Percentiles rank a stretch among this genome's conserved stretches.
These are phyloP conservation scores for Nemania diffusa DNA, from an alignment of 2,329 filamentous ascomycete species.

Conservation along the genomic window DNA sequence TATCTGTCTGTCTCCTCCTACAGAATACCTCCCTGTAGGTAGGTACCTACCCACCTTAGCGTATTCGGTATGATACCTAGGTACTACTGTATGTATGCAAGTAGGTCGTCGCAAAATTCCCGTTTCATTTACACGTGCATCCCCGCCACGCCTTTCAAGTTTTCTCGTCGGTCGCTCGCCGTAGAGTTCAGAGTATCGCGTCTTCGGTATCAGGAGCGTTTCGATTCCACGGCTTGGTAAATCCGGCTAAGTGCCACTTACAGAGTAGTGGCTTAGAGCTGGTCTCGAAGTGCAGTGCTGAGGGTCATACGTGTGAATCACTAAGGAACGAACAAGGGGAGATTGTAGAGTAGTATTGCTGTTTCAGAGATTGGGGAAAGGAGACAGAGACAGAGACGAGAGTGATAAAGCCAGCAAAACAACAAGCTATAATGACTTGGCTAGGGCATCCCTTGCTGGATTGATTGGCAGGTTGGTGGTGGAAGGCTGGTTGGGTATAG, in stretches of 20 bases:
- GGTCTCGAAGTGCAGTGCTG: neutral
- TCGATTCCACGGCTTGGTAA: slow-evolving; percentile 30
- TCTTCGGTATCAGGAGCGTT: slow-evolving; percentile 26
- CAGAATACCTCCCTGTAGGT: too few species aligned
- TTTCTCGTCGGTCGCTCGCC: neutral
- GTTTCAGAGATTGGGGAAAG: slow-evolving; percentile 22
- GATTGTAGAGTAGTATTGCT: slow-evolving; percentile 6
- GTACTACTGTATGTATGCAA: slow-evolving; percentile 10
- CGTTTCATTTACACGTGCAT: slow-evolving; percentile 25
- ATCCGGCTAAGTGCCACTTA: slow-evolving; percentile 21
- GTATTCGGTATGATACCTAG: neutral
- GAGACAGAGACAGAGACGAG: slow-evolving; percentile 2
- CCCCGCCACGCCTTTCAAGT: neutral
- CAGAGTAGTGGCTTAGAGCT: neutral
- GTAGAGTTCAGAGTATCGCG: neutral
- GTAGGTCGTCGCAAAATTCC: slow-evolving; percentile 2
- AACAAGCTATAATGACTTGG: neutral
- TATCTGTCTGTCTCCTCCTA: neutral
- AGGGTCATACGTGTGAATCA: slow-evolving; percentile 1
- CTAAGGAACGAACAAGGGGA: slow-evolving; percentile 9
- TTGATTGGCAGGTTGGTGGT: neutral
- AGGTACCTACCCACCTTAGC: slow-evolving; percentile 2
- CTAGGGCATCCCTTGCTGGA: slow-evolving; percentile 9
- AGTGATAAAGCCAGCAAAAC: slow-evolving; percentile 12
- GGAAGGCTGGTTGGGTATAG: neutral